Evolutionary conservation across 495 filamentous ascomycete genomes (phyloP).

Genomic region (Penicillium silybi): DNA sequence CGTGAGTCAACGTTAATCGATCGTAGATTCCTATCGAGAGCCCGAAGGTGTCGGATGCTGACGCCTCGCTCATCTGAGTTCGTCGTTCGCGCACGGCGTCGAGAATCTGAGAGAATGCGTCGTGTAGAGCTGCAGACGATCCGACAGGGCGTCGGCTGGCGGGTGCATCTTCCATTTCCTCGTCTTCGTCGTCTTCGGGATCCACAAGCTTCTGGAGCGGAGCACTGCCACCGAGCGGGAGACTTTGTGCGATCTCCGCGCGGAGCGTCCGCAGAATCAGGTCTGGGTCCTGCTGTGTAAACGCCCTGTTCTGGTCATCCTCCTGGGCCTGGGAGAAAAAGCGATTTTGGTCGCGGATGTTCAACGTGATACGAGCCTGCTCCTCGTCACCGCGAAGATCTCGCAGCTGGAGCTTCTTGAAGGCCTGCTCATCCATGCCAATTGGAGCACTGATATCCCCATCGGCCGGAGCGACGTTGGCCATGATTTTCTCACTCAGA

Average conservation of each 20-base stretch:
- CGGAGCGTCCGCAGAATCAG: conserved; percentile 63
- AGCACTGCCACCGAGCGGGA: conserved; percentile 55
- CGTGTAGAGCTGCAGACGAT: conserved; percentile 33
- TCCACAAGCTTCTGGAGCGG: conserved; percentile 47
- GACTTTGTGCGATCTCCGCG: conserved; percentile 50
- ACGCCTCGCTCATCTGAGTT: conserved; percentile 27
- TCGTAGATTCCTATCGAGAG: conserved; percentile 65
- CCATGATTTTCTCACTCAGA: conserved; percentile 86
- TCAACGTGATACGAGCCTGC: conserved; percentile 73
- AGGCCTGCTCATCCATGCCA: conserved; percentile 72
- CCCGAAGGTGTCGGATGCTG: conserved; percentile 50
- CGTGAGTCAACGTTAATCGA: conserved; percentile 76
- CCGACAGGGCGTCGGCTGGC: conserved; percentile 28
- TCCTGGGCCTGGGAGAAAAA: conserved; percentile 68
- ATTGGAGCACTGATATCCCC: conserved; percentile 56
- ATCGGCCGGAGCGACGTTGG: conserved; percentile 75
- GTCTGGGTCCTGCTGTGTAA: conserved; percentile 61
- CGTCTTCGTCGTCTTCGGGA: conserved; percentile 55
- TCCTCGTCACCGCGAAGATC: conserved; percentile 75
- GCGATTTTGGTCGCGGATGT: conserved; percentile 76
- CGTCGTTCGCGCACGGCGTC: conserved; percentile 42
- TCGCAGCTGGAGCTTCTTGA: conserved; percentile 67
- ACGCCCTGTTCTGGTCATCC: conserved; percentile 53
- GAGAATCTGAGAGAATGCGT: conserved; percentile 41
- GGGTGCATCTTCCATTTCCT: conserved; percentile 49